These are phyloP conservation scores for Larix sibirica DNA, from an alignment of 83 land plant genomes.

Conservation along the genomic window DNA sequence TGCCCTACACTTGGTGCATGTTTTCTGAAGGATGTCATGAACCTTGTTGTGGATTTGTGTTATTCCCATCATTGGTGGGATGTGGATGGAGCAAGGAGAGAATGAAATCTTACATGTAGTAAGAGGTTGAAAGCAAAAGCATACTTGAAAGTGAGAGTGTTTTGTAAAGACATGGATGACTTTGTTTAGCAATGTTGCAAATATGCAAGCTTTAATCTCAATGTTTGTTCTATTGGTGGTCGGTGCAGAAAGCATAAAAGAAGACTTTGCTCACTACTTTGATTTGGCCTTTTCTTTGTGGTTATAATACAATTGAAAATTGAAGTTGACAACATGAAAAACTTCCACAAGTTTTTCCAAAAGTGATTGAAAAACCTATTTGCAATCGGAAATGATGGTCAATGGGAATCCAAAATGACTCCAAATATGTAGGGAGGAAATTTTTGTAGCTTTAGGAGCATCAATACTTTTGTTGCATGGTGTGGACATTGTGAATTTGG, in stretches of 20 bases:
- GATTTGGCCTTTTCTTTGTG: background rate
- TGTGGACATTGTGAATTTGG: background rate
- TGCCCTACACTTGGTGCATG: too few relatives aligned
- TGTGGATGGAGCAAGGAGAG: too few relatives aligned
- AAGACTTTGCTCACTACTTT: background rate
- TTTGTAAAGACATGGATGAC: background rate
- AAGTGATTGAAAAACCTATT: background rate
- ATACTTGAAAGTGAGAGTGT: background rate
- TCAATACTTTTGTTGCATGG: background rate
- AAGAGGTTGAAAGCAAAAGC: background rate
- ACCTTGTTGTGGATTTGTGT: too few relatives aligned
- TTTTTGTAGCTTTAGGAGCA: background rate
- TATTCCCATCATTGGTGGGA: too few relatives aligned
- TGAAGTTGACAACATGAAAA: background rate
- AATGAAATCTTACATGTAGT: background rate
- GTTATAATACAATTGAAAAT: background rate
- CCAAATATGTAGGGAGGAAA: background rate
- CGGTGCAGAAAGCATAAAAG: background rate
- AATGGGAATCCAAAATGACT: background rate
- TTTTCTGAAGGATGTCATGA: too few relatives aligned
- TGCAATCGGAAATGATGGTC: background rate
- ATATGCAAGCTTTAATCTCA: background rate
- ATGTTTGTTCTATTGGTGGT: background rate
- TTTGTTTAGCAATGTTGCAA: background rate
- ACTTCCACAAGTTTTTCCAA: background rate